These are phyloP conservation scores for Fusarium sp. DNA, from an alignment of 2,329 filamentous ascomycete species.

Conservation along the genomic window DNA sequence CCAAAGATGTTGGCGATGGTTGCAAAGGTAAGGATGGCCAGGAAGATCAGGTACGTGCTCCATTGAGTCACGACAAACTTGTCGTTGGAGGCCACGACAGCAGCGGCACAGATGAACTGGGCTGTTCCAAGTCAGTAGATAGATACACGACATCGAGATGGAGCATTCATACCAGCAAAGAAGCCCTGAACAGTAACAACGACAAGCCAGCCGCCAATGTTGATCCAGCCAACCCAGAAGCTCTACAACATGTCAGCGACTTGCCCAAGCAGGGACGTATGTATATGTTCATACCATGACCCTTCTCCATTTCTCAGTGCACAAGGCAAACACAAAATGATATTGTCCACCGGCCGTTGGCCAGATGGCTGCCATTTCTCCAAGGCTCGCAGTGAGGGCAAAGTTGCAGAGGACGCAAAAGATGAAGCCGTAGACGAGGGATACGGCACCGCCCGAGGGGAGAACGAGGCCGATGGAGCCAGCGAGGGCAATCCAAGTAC, in stretches of 20 bases:
- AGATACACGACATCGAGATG: too few species aligned
- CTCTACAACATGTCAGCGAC: constrained; percentile 42
- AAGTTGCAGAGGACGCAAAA: constrained; percentile 58
- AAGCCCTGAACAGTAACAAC: constrained; percentile 55
- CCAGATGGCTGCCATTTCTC: constrained; percentile 56
- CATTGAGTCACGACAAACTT: constrained; percentile 49
- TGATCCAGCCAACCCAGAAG: constrained; percentile 57
- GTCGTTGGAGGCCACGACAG: constrained; percentile 51
- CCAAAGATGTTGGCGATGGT: constrained; percentile 52
- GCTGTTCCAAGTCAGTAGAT: constrained; percentile 44
- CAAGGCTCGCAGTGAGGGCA: constrained; percentile 53
- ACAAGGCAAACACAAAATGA: constrained; percentile 55
- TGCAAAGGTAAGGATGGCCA: constrained; percentile 34
- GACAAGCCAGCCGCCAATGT: constrained; percentile 56
- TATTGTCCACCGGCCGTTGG: constrained; percentile 58
- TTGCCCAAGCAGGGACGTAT: rapidly evolving
- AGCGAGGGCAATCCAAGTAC: constrained; percentile 48
- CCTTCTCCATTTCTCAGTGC: constrained; percentile 51
- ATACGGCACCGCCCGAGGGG: constrained; percentile 53
- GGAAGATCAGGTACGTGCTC: constrained; percentile 55
- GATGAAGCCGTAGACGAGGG: constrained; percentile 56
- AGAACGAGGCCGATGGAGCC: constrained; percentile 54
- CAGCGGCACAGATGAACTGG: constrained; percentile 55
- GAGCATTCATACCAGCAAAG: constrained; percentile 49
- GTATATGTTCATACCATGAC: constrained; percentile 41